Percentiles rank a stretch among this genome's conserved stretches.
These are phyloP conservation scores for Entoloma clypeatum DNA, from an alignment of 1,284 basidiomycete genomes.

Conservation along the genomic window DNA sequence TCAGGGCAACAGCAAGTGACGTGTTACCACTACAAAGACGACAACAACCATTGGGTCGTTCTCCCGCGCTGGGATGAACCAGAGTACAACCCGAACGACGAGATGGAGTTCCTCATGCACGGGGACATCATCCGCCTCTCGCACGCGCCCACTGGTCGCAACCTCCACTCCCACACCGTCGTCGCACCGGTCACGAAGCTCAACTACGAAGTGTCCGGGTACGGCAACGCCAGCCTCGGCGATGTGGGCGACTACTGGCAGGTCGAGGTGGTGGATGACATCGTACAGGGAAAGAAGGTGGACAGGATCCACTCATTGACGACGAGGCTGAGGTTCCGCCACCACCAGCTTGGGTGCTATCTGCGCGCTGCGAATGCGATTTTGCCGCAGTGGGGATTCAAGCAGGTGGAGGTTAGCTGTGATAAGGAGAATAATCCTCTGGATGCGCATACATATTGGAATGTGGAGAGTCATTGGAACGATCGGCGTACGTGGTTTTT, in stretches of 20 bases:
- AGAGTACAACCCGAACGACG: slow-evolving; percentile 58
- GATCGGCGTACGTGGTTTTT: slow-evolving; percentile 64
- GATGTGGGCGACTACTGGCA: slow-evolving; percentile 91
- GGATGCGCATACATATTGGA: slow-evolving; percentile 94
- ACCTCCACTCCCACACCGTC: slow-evolving; percentile 91
- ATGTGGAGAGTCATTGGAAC: slow-evolving; percentile 97
- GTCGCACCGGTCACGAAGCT: slow-evolving; percentile 89
- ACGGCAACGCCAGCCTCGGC: slow-evolving; percentile 85
- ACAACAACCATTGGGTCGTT: slow-evolving; percentile 92
- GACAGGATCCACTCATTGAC: slow-evolving; percentile 85
- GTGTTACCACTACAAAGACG: slow-evolving; percentile 99
- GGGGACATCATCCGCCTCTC: slow-evolving; percentile 81
- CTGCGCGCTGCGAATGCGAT: slow-evolving; percentile 85
- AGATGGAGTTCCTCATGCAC: slow-evolving; percentile 71
- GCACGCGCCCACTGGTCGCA: slow-evolving; percentile 80
- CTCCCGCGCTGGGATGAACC: slow-evolving; percentile 80
- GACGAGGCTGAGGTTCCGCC: slow-evolving; percentile 83
- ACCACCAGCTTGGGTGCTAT: slow-evolving; percentile 81
- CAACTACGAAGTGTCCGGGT: slow-evolving; percentile 89
- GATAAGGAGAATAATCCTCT: slow-evolving; percentile 82
- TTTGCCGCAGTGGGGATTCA: slow-evolving; percentile 98
- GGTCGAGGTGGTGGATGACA: slow-evolving; percentile 93
- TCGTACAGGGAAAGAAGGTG: slow-evolving; percentile 59
- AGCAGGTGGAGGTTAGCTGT: slow-evolving; percentile 96
- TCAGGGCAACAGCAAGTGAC: slow-evolving; percentile 96